Base-by-base conservation (phyloP, 1,139 yeast genomes). In the Scheffersomyces illinoinensis region DNA sequence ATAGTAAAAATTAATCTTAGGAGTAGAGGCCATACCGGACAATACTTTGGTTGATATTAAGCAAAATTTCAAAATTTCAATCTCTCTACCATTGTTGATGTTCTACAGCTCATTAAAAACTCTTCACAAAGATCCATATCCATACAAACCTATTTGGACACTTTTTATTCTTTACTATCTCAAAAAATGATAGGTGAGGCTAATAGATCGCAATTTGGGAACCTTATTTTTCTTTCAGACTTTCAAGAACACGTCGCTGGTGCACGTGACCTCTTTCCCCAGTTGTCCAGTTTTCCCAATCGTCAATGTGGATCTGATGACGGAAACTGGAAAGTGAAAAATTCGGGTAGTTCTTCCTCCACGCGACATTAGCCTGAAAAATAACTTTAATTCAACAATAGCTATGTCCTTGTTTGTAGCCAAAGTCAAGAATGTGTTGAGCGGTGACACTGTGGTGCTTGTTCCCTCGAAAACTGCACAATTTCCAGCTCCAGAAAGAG, bases 391-490 rank as follows among this genome's bases (percentile, higher is more conserved):
- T 20, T 17, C 26, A 8, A 21, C 50, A 18, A 48, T 24, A 46
- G 33, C 10, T 39, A 65, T 65, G 68, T 63, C 66, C 50, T 26
- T 66, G 20, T 78, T 79, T 62, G 76, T 81, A 61, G 90, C 89
- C 53, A 85, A 79, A 71, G 95, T 90, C 58, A 89, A 89, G 70
- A 82, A 86, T 56, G 91, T 90, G 26, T 72, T 88, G 53, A 88
- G 91, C 56, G 93, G 91, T 5, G 96, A 90, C 74, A 86, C 93
- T n/a, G 69, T 90, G 54, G 84, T 89, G 51, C 81, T 90, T 63
- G 80, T 82, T n/a, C 90, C 92, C 1, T 64, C 83, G 52, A 81
- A 81, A 61, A 68, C 80, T 49, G 62, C 76, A 49, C 79, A 74
- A 62, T 71, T 82, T 54, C 85, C 87, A 3, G 72, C 73, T 50